These are phyloP conservation scores for Trypanosoma avium DNA, from an alignment of 208 protist genomes.

Conservation along the genomic window DNA sequence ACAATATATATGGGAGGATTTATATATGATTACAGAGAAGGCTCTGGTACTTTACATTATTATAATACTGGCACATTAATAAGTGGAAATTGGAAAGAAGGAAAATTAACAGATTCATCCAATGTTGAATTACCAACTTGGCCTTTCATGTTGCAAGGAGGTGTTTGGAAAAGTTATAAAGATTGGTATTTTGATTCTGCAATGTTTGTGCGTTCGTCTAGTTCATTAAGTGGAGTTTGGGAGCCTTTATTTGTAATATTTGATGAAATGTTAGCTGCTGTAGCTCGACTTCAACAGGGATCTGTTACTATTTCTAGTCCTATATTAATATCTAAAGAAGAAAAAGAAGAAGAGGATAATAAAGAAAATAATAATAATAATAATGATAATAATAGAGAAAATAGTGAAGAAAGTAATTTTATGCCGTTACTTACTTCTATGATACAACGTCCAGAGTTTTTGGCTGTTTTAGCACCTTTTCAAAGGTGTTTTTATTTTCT, in stretches of 20 bases:
- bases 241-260: slow-evolving; percentile 59
- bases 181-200: slow-evolving; percentile 37
- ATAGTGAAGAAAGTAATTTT: slow-evolving; percentile 2
- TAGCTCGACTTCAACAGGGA: background rate
- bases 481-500: slow-evolving; percentile 62
- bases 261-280: slow-evolving; percentile 33
- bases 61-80: slow-evolving; percentile 46
- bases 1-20: slow-evolving; percentile 54
- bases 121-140: slow-evolving; percentile 33
- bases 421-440: slow-evolving; percentile 15
- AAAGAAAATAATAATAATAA: background rate
- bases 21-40: slow-evolving; percentile 33
- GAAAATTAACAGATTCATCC: slow-evolving; percentile 15
- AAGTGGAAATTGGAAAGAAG: slow-evolving; percentile 49
- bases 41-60: slow-evolving; percentile 42
- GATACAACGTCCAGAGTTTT: slow-evolving; percentile 35
- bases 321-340: background rate
- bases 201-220: slow-evolving; percentile 38
- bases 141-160: slow-evolving; percentile 43
- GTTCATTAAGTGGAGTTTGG: slow-evolving; percentile 57
- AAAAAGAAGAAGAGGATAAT: slow-evolving; percentile 1
- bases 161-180: slow-evolving; percentile 28
- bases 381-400: background rate
- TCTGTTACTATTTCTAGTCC: background rate
- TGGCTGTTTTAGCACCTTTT: slow-evolving; percentile 38